Evolutionary conservation across 192 early-diverging fungal species (phyloP).

Genomic region (Backusella luteola): DNA sequence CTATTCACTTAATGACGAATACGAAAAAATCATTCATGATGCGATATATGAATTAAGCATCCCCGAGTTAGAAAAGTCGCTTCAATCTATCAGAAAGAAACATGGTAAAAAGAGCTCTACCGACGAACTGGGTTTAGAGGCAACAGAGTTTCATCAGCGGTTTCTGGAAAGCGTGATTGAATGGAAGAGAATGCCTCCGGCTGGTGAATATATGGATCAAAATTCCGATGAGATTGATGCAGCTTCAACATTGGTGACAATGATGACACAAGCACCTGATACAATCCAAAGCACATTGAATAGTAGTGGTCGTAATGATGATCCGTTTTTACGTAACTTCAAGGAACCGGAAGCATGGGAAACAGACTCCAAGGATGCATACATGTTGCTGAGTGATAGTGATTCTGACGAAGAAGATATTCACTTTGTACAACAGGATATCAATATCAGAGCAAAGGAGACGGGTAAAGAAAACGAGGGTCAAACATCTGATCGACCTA

Average conservation of each 20-base stretch:
- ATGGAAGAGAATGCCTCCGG: slow-evolving; percentile 12
- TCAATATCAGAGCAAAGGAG: background rate
- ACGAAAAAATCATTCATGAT: slow-evolving; percentile 36
- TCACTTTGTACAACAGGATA: background rate
- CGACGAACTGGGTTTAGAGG: slow-evolving; percentile 33
- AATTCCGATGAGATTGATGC: background rate
- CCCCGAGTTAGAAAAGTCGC: slow-evolving; percentile 27
- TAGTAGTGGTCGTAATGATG: background rate
- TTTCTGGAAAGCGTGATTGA: slow-evolving; percentile 37
- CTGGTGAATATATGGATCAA: background rate
- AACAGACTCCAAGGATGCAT: background rate
- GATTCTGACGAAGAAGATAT: slow-evolving; percentile 19
- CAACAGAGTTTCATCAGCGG: slow-evolving; percentile 35
- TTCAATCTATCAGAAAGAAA: slow-evolving; percentile 33
- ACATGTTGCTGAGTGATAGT: background rate
- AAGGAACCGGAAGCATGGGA: background rate
- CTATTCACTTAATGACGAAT: slow-evolving; percentile 34
- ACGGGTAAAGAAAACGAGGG: background rate
- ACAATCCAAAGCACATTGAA: background rate
- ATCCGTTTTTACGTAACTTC: background rate
- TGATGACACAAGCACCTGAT: background rate
- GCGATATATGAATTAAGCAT: slow-evolving; percentile 37
- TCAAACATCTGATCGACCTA: background rate
- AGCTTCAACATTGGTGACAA: background rate
- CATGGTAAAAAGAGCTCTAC: slow-evolving; percentile 44